These are phyloP conservation scores for Fusarium sp. DNA, from an alignment of 2,329 filamentous ascomycete species.

Conservation along the genomic window DNA sequence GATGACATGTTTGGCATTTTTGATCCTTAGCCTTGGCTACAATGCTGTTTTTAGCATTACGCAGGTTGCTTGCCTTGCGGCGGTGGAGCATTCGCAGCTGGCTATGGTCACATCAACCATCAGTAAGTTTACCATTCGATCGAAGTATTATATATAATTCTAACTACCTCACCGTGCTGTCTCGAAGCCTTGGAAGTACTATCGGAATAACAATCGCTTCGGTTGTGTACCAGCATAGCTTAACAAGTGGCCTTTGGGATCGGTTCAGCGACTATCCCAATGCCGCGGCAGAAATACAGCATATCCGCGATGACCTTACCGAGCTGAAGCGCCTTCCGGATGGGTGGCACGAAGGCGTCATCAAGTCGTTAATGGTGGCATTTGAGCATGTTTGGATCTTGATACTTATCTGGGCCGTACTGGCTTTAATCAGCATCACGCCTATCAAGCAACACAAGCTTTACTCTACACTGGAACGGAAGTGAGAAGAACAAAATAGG, in stretches of 20 bases:
- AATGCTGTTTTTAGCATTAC: slow-evolving; percentile 69
- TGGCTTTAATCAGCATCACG: slow-evolving; percentile 2
- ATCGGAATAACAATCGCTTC: slow-evolving; percentile 17
- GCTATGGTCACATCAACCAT: slow-evolving; percentile 11
- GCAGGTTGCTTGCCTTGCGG: slow-evolving; percentile 4
- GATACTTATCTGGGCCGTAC: background rate
- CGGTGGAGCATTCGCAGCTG: slow-evolving; percentile 7
- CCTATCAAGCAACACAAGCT: slow-evolving; percentile 17
- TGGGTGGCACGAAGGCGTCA: slow-evolving; percentile 10
- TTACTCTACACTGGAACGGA: background rate
- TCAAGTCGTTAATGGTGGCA: slow-evolving; percentile 7
- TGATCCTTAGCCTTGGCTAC: slow-evolving; percentile 74
- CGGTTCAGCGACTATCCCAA: background rate
- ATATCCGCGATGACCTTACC: background rate
- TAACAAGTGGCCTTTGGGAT: background rate
- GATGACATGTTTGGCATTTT: slow-evolving; percentile 35
- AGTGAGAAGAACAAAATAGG: background rate
- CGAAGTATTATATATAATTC: background rate
- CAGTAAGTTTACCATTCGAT: background rate
- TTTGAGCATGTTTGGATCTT: slow-evolving; percentile 18
- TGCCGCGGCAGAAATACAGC: background rate
- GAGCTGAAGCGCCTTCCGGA: background rate
- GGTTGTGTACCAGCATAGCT: slow-evolving; percentile 8
- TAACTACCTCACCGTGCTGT: background rate
- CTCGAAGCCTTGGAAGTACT: slow-evolving; percentile 6